phyloP scores from a whole-genome alignment of 495 filamentous ascomycete species.

The Penicilliopsis zonata region DNA sequence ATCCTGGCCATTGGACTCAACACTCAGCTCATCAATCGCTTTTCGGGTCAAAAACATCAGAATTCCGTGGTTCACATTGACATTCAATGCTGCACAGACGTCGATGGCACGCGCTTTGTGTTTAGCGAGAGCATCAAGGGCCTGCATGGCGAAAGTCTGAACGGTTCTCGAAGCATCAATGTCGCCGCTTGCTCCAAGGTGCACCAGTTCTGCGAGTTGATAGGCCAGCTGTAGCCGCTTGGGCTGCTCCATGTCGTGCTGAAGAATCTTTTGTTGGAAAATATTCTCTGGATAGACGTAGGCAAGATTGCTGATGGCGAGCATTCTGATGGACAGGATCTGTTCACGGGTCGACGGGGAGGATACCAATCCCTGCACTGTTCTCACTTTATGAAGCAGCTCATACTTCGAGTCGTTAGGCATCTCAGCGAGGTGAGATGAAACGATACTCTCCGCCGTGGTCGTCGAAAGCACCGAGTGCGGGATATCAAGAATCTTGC shows the following conservation, averaged over 20 bases:
- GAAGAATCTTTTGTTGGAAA: conserved; percentile 75
- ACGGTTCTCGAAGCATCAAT: conserved; percentile 54
- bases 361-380: conserved; percentile 61
- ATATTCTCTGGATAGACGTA: conserved; percentile 70
- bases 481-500: conserved; percentile 61
- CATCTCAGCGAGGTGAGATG: conserved; percentile 47
- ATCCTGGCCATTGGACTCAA: conserved; percentile 43
- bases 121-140: conserved; percentile 70
- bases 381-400: conserved; percentile 69
- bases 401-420: conserved; percentile 71
- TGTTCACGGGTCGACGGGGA: conserved; percentile 57
- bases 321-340: conserved; percentile 65
- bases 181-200: conserved; percentile 55
- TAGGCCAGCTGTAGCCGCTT: conserved; percentile 81
- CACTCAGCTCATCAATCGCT: conserved; percentile 66
- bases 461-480: conserved; percentile 47
- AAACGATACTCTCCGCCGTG: conserved; percentile 56
- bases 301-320: conserved; percentile 85
- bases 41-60: conserved; percentile 90
- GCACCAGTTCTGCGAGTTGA: conserved; percentile 83
- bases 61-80: conserved; percentile 91
- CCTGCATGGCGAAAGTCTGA: conserved; percentile 71
- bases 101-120: conserved; percentile 67
- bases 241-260: conserved; percentile 83
- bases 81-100: conserved; percentile 73